Evolutionary conservation across 164 flowering plant species (phyloP).

Genomic region (Macadamia integrifolia): DNA sequence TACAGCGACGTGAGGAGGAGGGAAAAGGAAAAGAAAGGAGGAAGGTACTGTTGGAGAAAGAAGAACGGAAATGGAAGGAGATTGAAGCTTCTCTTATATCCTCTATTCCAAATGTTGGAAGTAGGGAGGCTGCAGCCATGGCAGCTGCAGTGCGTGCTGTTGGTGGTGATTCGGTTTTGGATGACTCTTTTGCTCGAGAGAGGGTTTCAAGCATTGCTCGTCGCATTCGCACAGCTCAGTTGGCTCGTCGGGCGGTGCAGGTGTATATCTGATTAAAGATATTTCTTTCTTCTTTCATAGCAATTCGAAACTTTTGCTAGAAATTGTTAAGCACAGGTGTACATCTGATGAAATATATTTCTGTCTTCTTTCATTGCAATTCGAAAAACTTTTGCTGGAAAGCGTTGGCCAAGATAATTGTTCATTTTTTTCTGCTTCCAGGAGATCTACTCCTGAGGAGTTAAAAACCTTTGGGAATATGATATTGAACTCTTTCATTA

Average conservation of each 20-base stretch:
- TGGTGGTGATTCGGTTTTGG: conserved; percentile 95
- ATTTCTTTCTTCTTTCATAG: not conserved
- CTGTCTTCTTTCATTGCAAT: no score
- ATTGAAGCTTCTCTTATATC: conserved; percentile 95
- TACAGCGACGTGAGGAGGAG: conserved; percentile 99
- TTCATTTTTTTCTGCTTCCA: no score
- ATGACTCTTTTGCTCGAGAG: conserved; percentile 91
- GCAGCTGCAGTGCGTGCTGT: conserved; percentile 99
- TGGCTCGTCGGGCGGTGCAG: conserved; percentile 83
- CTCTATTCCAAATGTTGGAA: conserved; percentile 97
- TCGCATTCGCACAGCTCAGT: conserved; percentile 74
- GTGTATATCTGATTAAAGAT: conserved; percentile 25
- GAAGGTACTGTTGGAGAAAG: conserved; percentile 92
- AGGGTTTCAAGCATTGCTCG: conserved; percentile 90
- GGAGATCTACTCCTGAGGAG: no score
- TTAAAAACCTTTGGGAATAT: no score
- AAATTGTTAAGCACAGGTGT: not conserved
- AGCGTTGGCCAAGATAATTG: no score
- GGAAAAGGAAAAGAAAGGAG: conserved; percentile 99
- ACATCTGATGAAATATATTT: no score
- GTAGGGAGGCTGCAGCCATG: conserved; percentile 95
- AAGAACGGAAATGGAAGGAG: conserved; percentile 99
- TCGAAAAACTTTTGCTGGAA: no score
- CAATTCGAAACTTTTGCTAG: not conserved
- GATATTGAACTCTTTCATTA: no score